A percentile compares a stretch with the other conserved stretches of the same genome.
Conservation (phyloP, 345 rosid species). For the Triadica sebifera region DNA sequence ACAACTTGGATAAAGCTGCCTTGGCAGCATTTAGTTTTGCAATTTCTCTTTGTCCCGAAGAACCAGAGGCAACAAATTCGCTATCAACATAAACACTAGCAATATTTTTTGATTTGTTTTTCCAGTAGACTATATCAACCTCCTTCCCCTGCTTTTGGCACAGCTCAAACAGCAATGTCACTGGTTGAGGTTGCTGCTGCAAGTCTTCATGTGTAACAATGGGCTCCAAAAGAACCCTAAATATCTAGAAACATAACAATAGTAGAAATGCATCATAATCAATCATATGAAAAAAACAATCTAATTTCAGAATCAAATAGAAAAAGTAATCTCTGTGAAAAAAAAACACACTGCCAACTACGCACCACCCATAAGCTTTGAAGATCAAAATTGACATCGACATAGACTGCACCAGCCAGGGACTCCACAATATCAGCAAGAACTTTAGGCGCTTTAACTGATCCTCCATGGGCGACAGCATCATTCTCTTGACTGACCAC, state of each 20-base stretch:
- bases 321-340: background rate
- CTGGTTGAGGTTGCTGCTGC: slow-evolving; percentile 68
- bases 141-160: slow-evolving; percentile 68
- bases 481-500: slow-evolving; percentile 52
- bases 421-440: slow-evolving; percentile 80
- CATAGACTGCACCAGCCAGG: slow-evolving; percentile 65
- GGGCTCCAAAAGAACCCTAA: slow-evolving; percentile 69
- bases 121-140: slow-evolving; percentile 41
- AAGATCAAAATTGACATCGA: slow-evolving; percentile 58
- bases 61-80: slow-evolving; percentile 40
- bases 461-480: slow-evolving; percentile 50
- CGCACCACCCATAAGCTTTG: slow-evolving; percentile 68
- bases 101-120: slow-evolving; percentile 23
- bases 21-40: slow-evolving; percentile 72
- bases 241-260: slow-evolving; percentile 37
- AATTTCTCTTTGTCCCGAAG: slow-evolving; percentile 56
- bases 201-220: slow-evolving; percentile 51
- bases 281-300: background rate
- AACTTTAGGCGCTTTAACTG: slow-evolving; percentile 74
- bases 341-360: background rate
- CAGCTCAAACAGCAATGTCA: slow-evolving; percentile 46
- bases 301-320: background rate
- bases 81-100: slow-evolving; percentile 60
- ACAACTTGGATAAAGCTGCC: slow-evolving; percentile 48
- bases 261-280: background rate